Conservation (phyloP, 169 alveolate species). For the Plasmodium sp. region DNA sequence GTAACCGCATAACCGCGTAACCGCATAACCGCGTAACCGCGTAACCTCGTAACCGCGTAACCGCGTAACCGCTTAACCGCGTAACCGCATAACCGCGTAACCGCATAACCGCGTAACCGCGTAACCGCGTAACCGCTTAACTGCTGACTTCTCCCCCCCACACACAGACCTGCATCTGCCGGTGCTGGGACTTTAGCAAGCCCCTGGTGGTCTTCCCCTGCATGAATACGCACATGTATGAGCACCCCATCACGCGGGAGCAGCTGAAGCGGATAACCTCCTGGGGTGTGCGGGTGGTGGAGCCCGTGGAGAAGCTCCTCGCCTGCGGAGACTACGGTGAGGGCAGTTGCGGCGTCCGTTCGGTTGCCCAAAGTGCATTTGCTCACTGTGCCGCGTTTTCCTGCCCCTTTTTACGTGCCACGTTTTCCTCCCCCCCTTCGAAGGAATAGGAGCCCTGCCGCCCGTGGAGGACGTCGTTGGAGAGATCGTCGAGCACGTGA, state of each 20-base stretch:
- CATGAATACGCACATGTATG: conserved; percentile 96
- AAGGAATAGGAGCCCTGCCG: neutral
- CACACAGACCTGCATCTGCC: conserved; percentile 91
- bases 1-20: neutral
- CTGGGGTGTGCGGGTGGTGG: conserved; percentile 81
- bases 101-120: too few relatives aligned
- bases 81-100: too few relatives aligned
- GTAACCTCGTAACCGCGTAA: too few relatives aligned
- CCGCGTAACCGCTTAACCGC: neutral
- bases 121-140: neutral
- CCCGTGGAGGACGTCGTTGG: neutral
- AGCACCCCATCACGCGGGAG: conserved; percentile 89
- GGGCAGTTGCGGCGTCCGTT: neutral
- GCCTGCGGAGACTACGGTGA: conserved; percentile 90
- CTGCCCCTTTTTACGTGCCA: neutral
- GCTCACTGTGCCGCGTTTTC: neutral
- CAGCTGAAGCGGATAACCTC: conserved; percentile 83
- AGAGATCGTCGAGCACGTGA: neutral
- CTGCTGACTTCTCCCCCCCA: neutral
- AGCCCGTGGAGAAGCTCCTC: conserved; percentile 82
- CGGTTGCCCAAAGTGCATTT: too few relatives aligned
- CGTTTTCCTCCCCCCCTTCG: neutral
- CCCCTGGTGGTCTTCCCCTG: conserved; percentile 94
- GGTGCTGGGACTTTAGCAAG: conserved; percentile 93
- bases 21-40: neutral